These are phyloP conservation scores for Cordyceps tenuipes DNA, from an alignment of 2,329 filamentous ascomycete genomes.

Conservation along the genomic window DNA sequence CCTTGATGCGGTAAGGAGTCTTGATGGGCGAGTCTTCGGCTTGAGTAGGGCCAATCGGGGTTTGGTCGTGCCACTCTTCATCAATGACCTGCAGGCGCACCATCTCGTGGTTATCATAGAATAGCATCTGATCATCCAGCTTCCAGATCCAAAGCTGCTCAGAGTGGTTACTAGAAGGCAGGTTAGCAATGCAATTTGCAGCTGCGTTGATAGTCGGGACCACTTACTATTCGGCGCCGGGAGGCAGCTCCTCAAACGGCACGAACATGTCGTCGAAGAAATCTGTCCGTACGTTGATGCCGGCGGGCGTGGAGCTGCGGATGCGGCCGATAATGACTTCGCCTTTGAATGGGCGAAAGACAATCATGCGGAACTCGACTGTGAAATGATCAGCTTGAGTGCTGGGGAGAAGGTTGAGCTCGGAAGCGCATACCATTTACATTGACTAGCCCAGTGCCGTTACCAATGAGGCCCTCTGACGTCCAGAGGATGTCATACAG, in stretches of 20 bases:
- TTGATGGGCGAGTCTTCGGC: constrained; percentile 53
- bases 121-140: constrained; percentile 60
- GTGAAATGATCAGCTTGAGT: neutral
- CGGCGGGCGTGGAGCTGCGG: constrained; percentile 60
- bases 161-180: constrained; percentile 52
- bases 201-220: neutral
- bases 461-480: constrained; percentile 88
- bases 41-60: constrained; percentile 58
- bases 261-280: constrained; percentile 94
- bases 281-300: constrained; percentile 72
- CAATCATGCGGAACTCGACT: constrained; percentile 85
- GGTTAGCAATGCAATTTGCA: neutral
- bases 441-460: constrained; percentile 86
- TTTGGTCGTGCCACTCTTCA: constrained; percentile 88
- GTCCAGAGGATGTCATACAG: constrained; percentile 85
- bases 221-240: constrained; percentile 66
- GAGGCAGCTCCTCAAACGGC: constrained; percentile 63
- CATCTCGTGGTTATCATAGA: constrained; percentile 83
- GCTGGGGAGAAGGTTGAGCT: neutral
- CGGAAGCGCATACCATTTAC: constrained; percentile 61
- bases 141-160: constrained; percentile 84
- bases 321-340: constrained; percentile 86
- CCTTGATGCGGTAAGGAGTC: constrained; percentile 63
- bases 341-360: constrained; percentile 92
- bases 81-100: constrained; percentile 79